These are phyloP conservation scores for Hericium coralloides DNA, from an alignment of 768 basidiomycete genomes.

Conservation along the genomic window DNA sequence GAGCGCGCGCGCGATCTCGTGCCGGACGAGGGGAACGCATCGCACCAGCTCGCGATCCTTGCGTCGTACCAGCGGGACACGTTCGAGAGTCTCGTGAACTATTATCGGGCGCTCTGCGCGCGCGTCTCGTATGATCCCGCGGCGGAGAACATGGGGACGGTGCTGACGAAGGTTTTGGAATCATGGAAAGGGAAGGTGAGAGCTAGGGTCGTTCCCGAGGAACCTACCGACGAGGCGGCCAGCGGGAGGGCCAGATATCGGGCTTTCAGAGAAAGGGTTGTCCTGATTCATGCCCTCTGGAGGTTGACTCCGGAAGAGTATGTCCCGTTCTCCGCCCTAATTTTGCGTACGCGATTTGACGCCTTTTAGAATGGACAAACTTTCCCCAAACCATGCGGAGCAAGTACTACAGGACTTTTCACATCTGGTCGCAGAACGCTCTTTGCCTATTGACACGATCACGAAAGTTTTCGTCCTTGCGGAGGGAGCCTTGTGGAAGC, in stretches of 20 bases:
- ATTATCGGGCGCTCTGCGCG: slow-evolving; percentile 88
- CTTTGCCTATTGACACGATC: slow-evolving; percentile 69
- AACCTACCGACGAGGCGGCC: slow-evolving; percentile 23
- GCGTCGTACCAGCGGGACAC: slow-evolving; percentile 76
- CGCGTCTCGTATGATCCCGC: slow-evolving; percentile 82
- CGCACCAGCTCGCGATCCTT: slow-evolving; percentile 92
- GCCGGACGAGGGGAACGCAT: slow-evolving; percentile 88
- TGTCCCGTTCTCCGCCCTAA: slow-evolving; percentile 17
- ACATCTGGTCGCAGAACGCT: slow-evolving; percentile 53
- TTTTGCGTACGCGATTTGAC: slow-evolving; percentile 3
- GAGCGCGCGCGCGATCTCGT: slow-evolving; percentile 75
- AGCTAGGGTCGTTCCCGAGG: slow-evolving; percentile 19
- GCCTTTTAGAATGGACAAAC: slow-evolving; percentile 36
- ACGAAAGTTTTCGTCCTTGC: slow-evolving; percentile 63
- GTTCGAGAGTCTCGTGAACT: slow-evolving; percentile 75
- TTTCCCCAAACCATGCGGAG: slow-evolving; percentile 37
- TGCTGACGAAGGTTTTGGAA: slow-evolving; percentile 60
- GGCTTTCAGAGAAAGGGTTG: slow-evolving; percentile 69
- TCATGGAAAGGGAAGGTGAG: slow-evolving; percentile 33
- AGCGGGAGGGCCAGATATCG: slow-evolving; percentile 36
- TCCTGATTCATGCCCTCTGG: slow-evolving; percentile 75
- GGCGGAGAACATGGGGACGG: slow-evolving; percentile 71
- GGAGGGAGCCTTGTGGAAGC: slow-evolving; percentile 79
- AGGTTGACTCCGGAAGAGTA: slow-evolving; percentile 47
- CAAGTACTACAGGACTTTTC: slow-evolving; percentile 48